Conservation (phyloP, 495 filamentous ascomycete species). For the Astrocystis sublimbata region DNA sequence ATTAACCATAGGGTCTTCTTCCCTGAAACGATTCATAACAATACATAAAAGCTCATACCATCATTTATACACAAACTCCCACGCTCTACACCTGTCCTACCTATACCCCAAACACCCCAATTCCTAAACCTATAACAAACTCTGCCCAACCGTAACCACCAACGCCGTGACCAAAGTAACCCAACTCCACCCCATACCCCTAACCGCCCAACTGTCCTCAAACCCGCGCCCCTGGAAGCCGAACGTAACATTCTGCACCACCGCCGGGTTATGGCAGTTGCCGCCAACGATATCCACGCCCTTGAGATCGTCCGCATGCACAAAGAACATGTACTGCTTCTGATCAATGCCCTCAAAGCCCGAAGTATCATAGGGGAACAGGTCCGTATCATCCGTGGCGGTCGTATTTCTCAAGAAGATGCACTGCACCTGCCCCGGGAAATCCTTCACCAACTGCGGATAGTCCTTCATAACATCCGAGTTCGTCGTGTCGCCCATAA, state of each 20-base stretch:
- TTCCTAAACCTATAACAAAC: not conserved
- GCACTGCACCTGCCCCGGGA: constrained; percentile 72
- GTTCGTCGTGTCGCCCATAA: constrained; percentile 77
- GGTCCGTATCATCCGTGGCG: constrained; percentile 60
- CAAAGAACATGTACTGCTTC: constrained; percentile 76
- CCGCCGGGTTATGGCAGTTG: constrained; percentile 63
- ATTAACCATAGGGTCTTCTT: not conserved
- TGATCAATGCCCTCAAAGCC: constrained; percentile 66
- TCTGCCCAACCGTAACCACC: not conserved
- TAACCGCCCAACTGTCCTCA: constrained; percentile 22
- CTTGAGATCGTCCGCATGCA: constrained; percentile 65
- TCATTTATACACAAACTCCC: too few relatives aligned
- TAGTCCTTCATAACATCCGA: constrained; percentile 76
- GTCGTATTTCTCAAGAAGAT: constrained; percentile 76
- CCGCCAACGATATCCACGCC: constrained; percentile 69
- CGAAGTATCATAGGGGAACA: constrained; percentile 73
- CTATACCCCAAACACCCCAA: not conserved
- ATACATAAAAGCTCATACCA: too few relatives aligned
- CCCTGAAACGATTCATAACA: not conserved
- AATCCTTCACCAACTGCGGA: constrained; percentile 62
- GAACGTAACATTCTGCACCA: constrained; percentile 70
- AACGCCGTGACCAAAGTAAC: constrained; percentile 1
- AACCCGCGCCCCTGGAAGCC: constrained; percentile 63
- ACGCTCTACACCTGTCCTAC: too few relatives aligned
- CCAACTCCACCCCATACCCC: constrained; percentile 20